These are phyloP conservation scores for Hypericum perforatum DNA, from an alignment of 345 rosid species.

Conservation along the genomic window DNA sequence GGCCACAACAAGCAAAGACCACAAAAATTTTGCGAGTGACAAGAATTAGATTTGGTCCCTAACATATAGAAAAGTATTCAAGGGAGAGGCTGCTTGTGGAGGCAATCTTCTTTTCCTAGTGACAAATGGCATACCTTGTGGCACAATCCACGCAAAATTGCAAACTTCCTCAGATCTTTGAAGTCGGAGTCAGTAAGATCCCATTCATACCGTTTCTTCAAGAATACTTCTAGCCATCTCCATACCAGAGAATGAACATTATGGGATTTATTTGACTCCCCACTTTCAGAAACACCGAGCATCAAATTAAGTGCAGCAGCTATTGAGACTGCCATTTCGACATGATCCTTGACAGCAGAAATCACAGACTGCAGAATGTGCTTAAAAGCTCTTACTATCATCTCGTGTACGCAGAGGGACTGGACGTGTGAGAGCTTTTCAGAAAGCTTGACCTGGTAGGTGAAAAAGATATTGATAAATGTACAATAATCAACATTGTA, in stretches of 20 bases:
- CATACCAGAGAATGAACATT: constrained; percentile 62
- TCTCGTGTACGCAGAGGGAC: constrained; percentile 92
- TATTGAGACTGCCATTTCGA: constrained; percentile 54
- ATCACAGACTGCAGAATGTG: constrained; percentile 84
- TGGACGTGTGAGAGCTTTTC: constrained; percentile 92
- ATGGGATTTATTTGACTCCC: constrained; percentile 31
- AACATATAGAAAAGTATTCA: too few relatives aligned
- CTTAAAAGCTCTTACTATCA: constrained; percentile 93
- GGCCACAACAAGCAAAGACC: too few relatives aligned
- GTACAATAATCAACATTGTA: too few relatives aligned
- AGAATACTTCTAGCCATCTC: constrained; percentile 82
- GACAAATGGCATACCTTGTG: constrained; percentile 57
- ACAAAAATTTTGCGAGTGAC: too few relatives aligned
- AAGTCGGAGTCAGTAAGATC: constrained; percentile 64
- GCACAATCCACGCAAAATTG: constrained; percentile 84
- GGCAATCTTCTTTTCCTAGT: neutral
- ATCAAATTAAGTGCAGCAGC: constrained; percentile 87
- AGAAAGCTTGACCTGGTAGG: constrained; percentile 76
- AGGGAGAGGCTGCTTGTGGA: too few relatives aligned
- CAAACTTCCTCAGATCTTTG: constrained; percentile 84
- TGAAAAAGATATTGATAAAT: too few relatives aligned
- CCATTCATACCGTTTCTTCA: constrained; percentile 89
- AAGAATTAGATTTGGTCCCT: too few relatives aligned
- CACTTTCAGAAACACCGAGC: constrained; percentile 68
- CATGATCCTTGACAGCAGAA: constrained; percentile 51